phyloP scores from a whole-genome alignment of 805 yeast species.

The Spathaspora girioi region DNA sequence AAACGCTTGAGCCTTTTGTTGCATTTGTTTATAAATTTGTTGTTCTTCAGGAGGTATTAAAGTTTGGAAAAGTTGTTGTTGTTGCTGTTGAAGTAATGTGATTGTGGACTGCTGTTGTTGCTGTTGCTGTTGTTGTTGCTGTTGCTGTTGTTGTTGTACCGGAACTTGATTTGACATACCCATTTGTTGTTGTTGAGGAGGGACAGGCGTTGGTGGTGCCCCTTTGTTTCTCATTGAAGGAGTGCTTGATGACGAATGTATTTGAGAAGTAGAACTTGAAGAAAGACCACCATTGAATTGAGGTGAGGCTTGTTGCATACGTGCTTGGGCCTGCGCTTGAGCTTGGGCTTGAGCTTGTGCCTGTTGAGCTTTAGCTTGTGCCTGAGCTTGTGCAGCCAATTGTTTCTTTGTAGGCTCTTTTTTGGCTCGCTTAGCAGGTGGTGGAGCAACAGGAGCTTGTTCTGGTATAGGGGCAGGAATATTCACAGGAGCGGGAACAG shows the following conservation, averaged over 20 bases:
- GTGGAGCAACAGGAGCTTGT: constrained; percentile 13
- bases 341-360: constrained; percentile 10
- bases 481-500: constrained; percentile 1
- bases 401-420: constrained; percentile 12
- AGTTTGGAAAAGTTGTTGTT: constrained; percentile 43
- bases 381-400: constrained; percentile 13
- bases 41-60: constrained; percentile 40
- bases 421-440: constrained; percentile 8
- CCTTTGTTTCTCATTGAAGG: constrained; percentile 10
- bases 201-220: constrained; percentile 8
- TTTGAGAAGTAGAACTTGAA: constrained; percentile 7
- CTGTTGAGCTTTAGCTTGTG: constrained; percentile 15
- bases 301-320: constrained; percentile 5
- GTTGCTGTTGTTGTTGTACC: constrained; percentile 14
- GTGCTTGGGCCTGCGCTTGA: constrained; percentile 10
- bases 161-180: constrained; percentile 10
- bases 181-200: constrained; percentile 21
- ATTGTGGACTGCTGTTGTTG: constrained; percentile 11
- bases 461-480: constrained; percentile 5
- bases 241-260: constrained; percentile 6
- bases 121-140: constrained; percentile 20
- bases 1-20: constrained; percentile 35
- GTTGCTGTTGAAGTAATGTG: constrained; percentile 35
- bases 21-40: constrained; percentile 37
- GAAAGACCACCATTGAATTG: constrained; percentile 6